Conservation (phyloP, 2,329 filamentous ascomycete species). For the Botrytis galanthina region DNA sequence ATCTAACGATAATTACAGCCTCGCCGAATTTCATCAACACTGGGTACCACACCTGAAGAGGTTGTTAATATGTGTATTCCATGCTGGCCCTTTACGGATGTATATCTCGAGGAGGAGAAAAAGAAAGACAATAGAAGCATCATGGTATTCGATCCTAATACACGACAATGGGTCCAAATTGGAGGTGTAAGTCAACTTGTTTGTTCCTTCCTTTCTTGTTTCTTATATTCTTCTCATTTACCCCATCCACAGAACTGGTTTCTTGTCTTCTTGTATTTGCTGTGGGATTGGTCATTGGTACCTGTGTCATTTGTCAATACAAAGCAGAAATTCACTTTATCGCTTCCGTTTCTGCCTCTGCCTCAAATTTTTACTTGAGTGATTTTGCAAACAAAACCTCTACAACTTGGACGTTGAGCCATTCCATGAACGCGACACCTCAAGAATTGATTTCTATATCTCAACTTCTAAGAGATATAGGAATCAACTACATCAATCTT, state of each 20-base stretch:
- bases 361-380: background rate
- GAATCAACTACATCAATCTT: background rate
- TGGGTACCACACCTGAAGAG: background rate
- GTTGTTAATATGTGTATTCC: slow-evolving; percentile 27
- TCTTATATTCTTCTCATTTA: background rate
- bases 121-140: slow-evolving; percentile 24
- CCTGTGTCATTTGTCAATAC: background rate
- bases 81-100: slow-evolving; percentile 30
- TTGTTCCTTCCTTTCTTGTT: background rate
- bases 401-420: background rate
- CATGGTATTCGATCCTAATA: slow-evolving; percentile 27
- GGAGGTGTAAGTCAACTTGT: slow-evolving; percentile 22
- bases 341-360: background rate
- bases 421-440: background rate
- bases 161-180: slow-evolving; percentile 24
- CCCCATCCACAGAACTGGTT: background rate
- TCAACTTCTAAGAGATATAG: background rate
- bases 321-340: background rate
- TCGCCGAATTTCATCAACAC: background rate
- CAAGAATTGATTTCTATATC: background rate
- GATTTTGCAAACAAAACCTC: background rate
- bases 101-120: slow-evolving; percentile 31
- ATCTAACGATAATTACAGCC: background rate
- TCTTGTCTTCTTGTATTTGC: background rate
- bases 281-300: background rate